phyloP scores from a whole-genome alignment of 2,329 filamentous ascomycete species.

The Aspergillus terreus region DNA sequence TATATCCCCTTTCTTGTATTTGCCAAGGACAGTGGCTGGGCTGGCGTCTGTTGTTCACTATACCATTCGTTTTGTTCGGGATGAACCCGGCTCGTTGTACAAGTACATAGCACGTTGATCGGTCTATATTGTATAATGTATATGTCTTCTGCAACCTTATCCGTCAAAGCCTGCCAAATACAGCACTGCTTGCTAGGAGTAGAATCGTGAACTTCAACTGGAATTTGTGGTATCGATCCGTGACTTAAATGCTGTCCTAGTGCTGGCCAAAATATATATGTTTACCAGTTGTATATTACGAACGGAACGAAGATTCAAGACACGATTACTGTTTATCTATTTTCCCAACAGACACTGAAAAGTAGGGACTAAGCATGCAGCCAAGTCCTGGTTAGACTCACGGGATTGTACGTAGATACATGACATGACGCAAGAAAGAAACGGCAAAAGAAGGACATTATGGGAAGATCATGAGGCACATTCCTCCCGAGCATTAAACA shows the following conservation, averaged over 20 bases:
- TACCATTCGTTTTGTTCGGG: neutral
- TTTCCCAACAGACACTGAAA: neutral
- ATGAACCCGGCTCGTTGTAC: neutral
- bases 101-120: constrained; percentile 1
- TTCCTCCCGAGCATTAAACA: constrained; percentile 24
- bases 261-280: no score
- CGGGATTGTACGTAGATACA: constrained; percentile 9
- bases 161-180: no score
- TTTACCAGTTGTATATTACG: neutral
- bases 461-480: neutral
- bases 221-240: no score
- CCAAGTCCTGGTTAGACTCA: constrained; percentile 1
- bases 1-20: neutral
- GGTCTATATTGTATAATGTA: constrained; percentile 2
- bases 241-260: no score
- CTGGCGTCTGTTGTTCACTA: neutral
- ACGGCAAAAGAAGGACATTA: neutral
- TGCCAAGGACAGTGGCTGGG: neutral
- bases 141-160: neutral
- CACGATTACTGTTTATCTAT: constrained; percentile 1
- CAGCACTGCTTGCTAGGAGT: no score
- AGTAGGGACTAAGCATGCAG: neutral
- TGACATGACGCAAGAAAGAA: neutral
- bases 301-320: neutral
- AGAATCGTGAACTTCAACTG: no score